Evolutionary conservation across 176 grass and related monocot genomes (phyloP).

Genomic region (Oryza punctata): DNA sequence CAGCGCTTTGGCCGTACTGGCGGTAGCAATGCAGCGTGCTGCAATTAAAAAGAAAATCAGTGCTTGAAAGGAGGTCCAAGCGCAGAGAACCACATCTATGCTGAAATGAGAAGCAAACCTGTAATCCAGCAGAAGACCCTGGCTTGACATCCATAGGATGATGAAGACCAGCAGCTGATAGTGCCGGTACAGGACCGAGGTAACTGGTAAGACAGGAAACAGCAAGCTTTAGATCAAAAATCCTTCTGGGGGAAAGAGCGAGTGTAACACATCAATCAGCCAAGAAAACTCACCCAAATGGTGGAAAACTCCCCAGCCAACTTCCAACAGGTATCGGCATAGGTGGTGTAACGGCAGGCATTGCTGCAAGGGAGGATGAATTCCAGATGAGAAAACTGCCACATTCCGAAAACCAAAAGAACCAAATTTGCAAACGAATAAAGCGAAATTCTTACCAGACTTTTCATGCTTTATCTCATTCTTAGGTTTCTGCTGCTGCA

Average conservation of each 20-base stretch:
- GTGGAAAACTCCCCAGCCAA: conserved; percentile 76
- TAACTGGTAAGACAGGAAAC: conserved; percentile 55
- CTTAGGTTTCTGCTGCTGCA: conserved; percentile 63
- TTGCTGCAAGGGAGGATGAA: conserved; percentile 35
- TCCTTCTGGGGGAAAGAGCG: not conserved
- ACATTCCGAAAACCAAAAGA: conserved; percentile 16
- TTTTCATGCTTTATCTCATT: conserved; percentile 84
- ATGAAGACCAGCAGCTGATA: conserved; percentile 72
- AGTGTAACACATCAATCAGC: not conserved
- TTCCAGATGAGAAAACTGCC: not conserved
- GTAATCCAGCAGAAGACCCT: conserved; percentile 59
- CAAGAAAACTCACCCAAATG: conserved; percentile 66
- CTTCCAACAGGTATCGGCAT: conserved; percentile 76
- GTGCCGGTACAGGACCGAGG: conserved; percentile 65
- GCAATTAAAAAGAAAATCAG: conserved; percentile 36
- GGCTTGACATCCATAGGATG: conserved; percentile 68
- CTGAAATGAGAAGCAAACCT: conserved; percentile 43
- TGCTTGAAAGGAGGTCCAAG: not conserved
- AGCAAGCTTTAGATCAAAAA: conserved; percentile 40
- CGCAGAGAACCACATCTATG: not conserved
- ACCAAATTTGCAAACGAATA: conserved; percentile 27
- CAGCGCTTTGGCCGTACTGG: conserved; percentile 69
- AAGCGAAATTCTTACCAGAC: conserved; percentile 49
- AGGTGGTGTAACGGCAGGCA: conserved; percentile 57
- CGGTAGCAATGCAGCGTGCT: conserved; percentile 61